Conservation (phyloP, 177 flowering plant genomes). For the Vitis hybrid region DNA sequence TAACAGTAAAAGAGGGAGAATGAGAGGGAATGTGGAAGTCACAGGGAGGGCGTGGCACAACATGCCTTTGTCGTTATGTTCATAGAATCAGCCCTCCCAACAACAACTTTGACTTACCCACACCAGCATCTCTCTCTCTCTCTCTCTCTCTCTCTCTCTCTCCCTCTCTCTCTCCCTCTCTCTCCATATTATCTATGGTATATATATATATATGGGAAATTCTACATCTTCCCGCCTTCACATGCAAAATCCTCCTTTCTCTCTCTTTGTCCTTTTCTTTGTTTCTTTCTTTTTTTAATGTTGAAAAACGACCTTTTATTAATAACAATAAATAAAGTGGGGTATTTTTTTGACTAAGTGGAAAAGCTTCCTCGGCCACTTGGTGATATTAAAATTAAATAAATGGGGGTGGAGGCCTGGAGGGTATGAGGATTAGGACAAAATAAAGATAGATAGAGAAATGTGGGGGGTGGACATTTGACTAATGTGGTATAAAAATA, state of each 20-base stretch:
- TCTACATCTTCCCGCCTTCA: conserved; percentile 26
- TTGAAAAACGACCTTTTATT: not conserved
- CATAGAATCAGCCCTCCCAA: conserved; percentile 20
- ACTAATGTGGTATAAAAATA: not conserved
- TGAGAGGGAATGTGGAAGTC: conserved; percentile 1
- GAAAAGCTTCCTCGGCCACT: no score
- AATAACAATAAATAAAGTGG: not conserved
- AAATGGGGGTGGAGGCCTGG: no score
- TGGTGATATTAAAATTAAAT: no score
- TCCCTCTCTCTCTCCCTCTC: no score
- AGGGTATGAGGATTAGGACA: no score
- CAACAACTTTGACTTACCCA: conserved; percentile 39
- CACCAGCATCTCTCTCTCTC: no score
- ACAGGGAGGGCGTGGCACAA: conserved; percentile 22
- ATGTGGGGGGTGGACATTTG: not conserved
- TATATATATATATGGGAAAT: no score
- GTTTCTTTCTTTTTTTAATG: not conserved
- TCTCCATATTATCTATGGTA: no score
- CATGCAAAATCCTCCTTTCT: conserved; percentile 18
- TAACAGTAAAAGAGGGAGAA: no score
- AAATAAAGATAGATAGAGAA: no score
- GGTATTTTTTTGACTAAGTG: no score
- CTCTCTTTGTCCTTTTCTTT: conserved; percentile 3
- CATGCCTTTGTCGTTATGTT: conserved; percentile 26
- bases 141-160: no score